Percentiles rank a stretch among this genome's conserved stretches.
These are phyloP conservation scores for Schrenkiella parvula DNA, from an alignment of 345 rosid species.

Conservation along the genomic window DNA sequence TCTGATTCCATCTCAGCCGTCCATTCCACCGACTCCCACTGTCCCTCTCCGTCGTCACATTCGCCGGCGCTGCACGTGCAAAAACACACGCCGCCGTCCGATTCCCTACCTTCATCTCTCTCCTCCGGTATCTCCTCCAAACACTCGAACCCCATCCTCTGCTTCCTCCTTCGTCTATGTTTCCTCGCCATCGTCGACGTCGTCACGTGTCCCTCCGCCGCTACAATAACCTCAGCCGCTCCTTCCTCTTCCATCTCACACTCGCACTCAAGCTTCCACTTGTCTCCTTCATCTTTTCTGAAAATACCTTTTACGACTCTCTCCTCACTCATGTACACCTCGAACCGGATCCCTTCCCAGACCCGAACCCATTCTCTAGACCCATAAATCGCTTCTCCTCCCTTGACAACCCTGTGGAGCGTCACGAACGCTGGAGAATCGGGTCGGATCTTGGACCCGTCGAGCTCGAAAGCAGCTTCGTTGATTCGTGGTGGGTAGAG, in stretches of 20 bases:
- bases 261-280: conserved; percentile 61
- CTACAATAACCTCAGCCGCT: conserved; percentile 48
- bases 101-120: conserved; percentile 35
- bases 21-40: conserved; percentile 25
- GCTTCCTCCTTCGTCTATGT: conserved; percentile 36
- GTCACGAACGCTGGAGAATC: conserved; percentile 56
- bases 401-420: conserved; percentile 49
- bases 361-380: conserved; percentile 57
- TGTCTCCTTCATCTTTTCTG: conserved; percentile 41
- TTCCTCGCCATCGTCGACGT: conserved; percentile 38
- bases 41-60: conserved; percentile 23
- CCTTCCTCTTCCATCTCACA: conserved; percentile 40
- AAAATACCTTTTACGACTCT: conserved; percentile 58
- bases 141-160: conserved; percentile 27
- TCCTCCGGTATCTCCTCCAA: conserved; percentile 86
- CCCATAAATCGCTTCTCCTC: conserved; percentile 48
- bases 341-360: conserved; percentile 63
- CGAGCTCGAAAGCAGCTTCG: conserved; percentile 46
- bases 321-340: conserved; percentile 57
- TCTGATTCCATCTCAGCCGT: conserved; percentile 43
- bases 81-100: conserved; percentile 40
- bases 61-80: conserved; percentile 37
- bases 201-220: conserved; percentile 52
- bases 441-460: conserved; percentile 59
- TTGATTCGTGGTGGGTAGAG: conserved; percentile 61